Percentiles rank a stretch among this genome's conserved stretches.
Conservation (phyloP, 768 basidiomycete species). For the Trametes sanguinea region DNA sequence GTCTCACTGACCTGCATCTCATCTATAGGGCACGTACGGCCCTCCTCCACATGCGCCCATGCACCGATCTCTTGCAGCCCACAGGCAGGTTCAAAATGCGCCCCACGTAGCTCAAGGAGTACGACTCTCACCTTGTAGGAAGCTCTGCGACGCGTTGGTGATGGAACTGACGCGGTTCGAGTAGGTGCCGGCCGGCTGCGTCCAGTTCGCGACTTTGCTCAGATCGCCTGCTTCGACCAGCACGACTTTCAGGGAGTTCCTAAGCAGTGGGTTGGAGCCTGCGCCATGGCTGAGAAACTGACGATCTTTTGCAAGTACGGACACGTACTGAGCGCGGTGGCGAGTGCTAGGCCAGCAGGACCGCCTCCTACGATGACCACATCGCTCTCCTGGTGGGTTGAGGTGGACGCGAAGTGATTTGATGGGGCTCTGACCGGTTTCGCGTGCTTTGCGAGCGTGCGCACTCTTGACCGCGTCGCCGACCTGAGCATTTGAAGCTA, state of each 20-base stretch:
- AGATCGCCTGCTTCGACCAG: constrained; percentile 85
- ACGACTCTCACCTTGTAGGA: constrained; percentile 56
- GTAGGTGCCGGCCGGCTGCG: constrained; percentile 50
- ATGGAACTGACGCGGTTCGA: constrained; percentile 89
- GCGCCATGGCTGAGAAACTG: not conserved
- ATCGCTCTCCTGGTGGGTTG: constrained; percentile 59
- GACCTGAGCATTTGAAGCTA: too few species aligned
- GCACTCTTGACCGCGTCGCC: too few species aligned
- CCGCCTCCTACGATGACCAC: constrained; percentile 95
- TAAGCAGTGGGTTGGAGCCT: constrained; percentile 29
- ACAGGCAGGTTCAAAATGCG: not conserved
- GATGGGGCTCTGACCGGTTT: too few species aligned
- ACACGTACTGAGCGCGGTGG: constrained; percentile 76
- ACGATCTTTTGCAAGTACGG: not conserved
- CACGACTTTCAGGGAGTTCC: constrained; percentile 60
- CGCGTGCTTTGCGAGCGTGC: too few species aligned
- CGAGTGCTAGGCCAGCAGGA: constrained; percentile 87
- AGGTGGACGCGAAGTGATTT: not conserved
- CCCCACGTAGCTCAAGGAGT: not conserved
- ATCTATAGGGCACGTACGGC: constrained; percentile 70
- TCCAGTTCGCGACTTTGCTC: constrained; percentile 68
- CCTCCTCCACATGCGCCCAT: constrained; percentile 75
- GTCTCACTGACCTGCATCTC: constrained; percentile 73
- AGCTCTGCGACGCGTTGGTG: constrained; percentile 69
- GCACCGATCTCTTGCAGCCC: constrained; percentile 67